Conservation (phyloP, 2,329 filamentous ascomycete species). For the Leptographium procerum region DNA sequence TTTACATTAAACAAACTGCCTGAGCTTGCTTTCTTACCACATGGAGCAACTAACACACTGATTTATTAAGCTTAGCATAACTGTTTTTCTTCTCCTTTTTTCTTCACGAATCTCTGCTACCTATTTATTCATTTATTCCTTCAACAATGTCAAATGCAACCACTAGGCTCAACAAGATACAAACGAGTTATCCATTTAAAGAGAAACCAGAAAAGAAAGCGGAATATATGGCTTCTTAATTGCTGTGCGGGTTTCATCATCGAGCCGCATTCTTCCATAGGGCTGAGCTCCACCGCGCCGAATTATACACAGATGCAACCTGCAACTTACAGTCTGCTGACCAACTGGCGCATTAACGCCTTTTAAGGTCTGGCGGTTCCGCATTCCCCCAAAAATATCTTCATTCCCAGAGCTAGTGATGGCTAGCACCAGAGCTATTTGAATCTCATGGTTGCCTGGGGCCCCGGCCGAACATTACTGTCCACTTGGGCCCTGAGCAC, state of each 20-base stretch:
- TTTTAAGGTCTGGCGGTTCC: not conserved
- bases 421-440: not conserved
- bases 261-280: not conserved
- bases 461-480: constrained; percentile 9
- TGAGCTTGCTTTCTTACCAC: not conserved
- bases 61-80: too few relatives aligned
- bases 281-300: not conserved
- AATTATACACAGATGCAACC: not conserved
- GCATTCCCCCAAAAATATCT: not conserved
- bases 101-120: not conserved
- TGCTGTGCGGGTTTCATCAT: not conserved
- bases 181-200: too few relatives aligned
- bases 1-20: not conserved
- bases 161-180: not conserved
- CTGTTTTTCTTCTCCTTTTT: too few relatives aligned
- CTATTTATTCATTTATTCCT: not conserved
- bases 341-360: not conserved
- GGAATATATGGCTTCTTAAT: not conserved
- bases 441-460: constrained; percentile 8
- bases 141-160: not conserved
- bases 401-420: not conserved
- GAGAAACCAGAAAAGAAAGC: not conserved
- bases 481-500: constrained; percentile 14
- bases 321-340: not conserved
- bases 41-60: not conserved